A percentile compares a stretch with the other conserved stretches of the same genome.
These are phyloP conservation scores for Penicillium simplicissimum DNA, from an alignment of 495 filamentous ascomycete species.

Conservation along the genomic window DNA sequence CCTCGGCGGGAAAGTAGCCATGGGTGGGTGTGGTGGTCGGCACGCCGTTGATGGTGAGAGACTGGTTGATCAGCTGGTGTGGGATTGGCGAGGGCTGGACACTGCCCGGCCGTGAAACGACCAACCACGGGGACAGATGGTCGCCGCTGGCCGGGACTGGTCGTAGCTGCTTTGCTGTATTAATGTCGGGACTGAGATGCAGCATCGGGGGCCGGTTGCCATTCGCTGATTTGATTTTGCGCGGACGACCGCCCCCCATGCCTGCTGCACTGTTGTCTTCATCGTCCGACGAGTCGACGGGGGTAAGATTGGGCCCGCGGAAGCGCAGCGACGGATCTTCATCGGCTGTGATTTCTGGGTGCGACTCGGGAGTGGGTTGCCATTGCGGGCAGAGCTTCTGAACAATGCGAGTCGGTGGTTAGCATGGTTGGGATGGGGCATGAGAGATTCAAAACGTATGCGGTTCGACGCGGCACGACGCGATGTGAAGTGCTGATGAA, in stretches of 20 bases:
- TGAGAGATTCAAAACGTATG: neutral
- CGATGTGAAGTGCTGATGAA: neutral
- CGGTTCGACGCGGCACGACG: neutral
- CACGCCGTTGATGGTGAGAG: constrained; percentile 26
- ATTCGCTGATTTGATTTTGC: neutral
- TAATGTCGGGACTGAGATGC: constrained; percentile 10
- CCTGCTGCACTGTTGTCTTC: constrained; percentile 13
- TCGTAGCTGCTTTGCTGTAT: neutral
- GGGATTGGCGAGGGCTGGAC: constrained; percentile 57
- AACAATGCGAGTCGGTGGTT: neutral
- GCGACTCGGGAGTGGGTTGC: constrained; percentile 11
- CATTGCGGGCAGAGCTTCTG: constrained; percentile 8
- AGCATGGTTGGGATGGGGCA: neutral
- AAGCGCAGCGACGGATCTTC: constrained; percentile 17
- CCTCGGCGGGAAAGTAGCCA: constrained; percentile 19
- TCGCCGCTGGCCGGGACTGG: constrained; percentile 22
- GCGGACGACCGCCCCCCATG: neutral
- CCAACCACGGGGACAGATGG: constrained; percentile 34
- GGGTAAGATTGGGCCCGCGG: constrained; percentile 38
- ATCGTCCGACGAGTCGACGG: constrained; percentile 46
- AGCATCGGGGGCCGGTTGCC: constrained; percentile 8
- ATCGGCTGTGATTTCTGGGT: constrained; percentile 15
- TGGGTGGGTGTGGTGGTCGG: constrained; percentile 20
- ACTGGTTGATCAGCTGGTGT: constrained; percentile 35
- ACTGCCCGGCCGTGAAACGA: constrained; percentile 30